These are phyloP conservation scores for Scleroderma citrinum DNA, from an alignment of 768 basidiomycete species.

Conservation along the genomic window DNA sequence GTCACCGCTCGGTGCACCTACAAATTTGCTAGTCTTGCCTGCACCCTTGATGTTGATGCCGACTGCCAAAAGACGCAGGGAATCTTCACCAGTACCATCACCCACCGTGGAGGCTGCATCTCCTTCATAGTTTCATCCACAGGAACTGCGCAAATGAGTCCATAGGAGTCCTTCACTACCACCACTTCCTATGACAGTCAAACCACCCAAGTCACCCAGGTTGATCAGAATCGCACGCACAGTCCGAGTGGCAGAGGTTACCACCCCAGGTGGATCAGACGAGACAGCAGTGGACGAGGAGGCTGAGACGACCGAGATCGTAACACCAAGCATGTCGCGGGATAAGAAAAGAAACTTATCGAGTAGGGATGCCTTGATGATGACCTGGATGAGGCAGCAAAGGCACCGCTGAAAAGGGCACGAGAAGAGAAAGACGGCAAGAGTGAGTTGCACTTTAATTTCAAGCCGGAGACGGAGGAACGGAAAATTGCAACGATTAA, in stretches of 20 bases:
- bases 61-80: slow-evolving; percentile 61
- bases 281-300: slow-evolving; percentile 66
- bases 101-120: slow-evolving; percentile 14
- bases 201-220: slow-evolving; percentile 36
- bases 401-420: slow-evolving; percentile 39
- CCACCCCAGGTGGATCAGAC: slow-evolving; percentile 52
- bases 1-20: slow-evolving; percentile 16
- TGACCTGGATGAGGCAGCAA: slow-evolving; percentile 19
- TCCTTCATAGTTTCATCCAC: slow-evolving; percentile 20
- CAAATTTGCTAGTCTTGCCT: slow-evolving; percentile 27
- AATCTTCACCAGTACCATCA: slow-evolving; percentile 41
- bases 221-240: slow-evolving; percentile 14
- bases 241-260: slow-evolving; percentile 26
- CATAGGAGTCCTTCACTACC: slow-evolving; percentile 38
- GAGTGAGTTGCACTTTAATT: slow-evolving; percentile 48
- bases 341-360: slow-evolving; percentile 77
- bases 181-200: slow-evolving; percentile 24
- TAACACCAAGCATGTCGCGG: slow-evolving; percentile 56
- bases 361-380: slow-evolving; percentile 38
- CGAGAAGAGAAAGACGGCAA: slow-evolving; percentile 44
- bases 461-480: slow-evolving; percentile 59
- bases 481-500: slow-evolving; percentile 58
- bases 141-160: slow-evolving; percentile 39
- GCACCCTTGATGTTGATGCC: slow-evolving; percentile 36
- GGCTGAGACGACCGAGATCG: slow-evolving; percentile 48